Base-by-base conservation (phyloP, 2,329 filamentous ascomycete species). In the Periconia digitata region DNA sequence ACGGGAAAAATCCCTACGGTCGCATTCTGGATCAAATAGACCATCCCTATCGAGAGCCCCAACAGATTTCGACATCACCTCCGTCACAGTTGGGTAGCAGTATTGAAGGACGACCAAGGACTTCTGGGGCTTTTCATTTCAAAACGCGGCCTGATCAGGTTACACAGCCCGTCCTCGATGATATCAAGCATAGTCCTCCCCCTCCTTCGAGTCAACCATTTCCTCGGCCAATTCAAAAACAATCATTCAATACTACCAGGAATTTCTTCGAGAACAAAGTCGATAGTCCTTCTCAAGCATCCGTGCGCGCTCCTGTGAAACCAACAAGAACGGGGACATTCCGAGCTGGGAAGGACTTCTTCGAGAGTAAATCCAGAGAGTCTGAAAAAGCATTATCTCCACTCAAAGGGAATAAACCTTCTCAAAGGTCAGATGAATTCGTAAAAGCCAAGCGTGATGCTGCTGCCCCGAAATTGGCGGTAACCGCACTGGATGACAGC, bases 1-100 rank as follows among this genome's bases (percentile, higher is more conserved):
- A 56, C 39, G 61, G 61, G 16, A 70, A 63, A 48, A 69, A 68
- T 23, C 62, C 65, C 7, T 67, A 69, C 50, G 66, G 63, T 32
- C 55, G 56, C 29, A 57, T 70, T 18, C 41, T 69, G 35, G 58
- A 65, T 17, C 52, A 45, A 23, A 44, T 54, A 41, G 53, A 62
- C 8, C 57, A 59, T 43, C 53, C 59, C 8, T 62, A 59, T 45
- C 57, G 55, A 38, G 55, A 56, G 37, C 32, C 36, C 27, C 40
- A 44, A 16, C 35, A 37, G 5, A 23, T 43, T 35, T 21, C 43
- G 24, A 34, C 44, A 35, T 50, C 49, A 13, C 49, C 59, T 5
- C 57, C 64, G 20, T 60, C 59, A 10, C 59, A 62, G 40, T 22
- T 55, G n/a, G 52, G 56, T 40, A 59, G 60, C 23, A 55, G 43